Conservation (phyloP, 2,329 filamentous ascomycete genomes). For the Trichoderma arundinaceum region DNA sequence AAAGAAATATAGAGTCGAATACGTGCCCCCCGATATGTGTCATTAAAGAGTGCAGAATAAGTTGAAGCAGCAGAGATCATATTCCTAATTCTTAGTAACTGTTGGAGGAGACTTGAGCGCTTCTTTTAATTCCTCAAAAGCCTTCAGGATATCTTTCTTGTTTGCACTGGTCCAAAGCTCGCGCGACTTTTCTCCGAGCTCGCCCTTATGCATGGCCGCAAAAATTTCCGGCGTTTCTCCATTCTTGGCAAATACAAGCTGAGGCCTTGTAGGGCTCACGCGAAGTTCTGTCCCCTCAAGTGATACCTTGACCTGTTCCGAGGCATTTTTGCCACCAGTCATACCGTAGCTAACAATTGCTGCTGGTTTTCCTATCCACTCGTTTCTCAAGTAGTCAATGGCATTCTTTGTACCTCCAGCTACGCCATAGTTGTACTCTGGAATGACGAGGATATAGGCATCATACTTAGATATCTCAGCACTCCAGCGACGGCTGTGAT, state of each 20-base stretch:
- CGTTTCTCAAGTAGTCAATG: conserved; percentile 13
- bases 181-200: neutral
- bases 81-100: neutral
- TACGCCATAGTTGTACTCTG: conserved; percentile 19
- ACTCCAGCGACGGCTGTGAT: conserved; percentile 16
- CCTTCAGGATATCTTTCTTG: neutral
- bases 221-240: neutral
- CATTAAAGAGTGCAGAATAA: too few relatives aligned
- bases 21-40: too few relatives aligned
- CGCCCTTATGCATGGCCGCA: conserved; percentile 2
- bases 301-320: conserved; percentile 15
- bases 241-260: neutral
- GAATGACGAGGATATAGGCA: conserved; percentile 1
- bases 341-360: conserved; percentile 10
- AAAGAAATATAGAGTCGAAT: too few relatives aligned
- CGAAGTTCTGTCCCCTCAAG: neutral
- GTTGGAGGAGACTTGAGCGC: neutral
- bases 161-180: neutral
- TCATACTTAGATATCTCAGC: conserved; percentile 12
- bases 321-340: conserved; percentile 9
- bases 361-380: conserved; percentile 15
- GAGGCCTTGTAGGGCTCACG: conserved; percentile 18
- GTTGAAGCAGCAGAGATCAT: too few relatives aligned
- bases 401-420: conserved; percentile 18
- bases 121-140: conserved; percentile 3